Conservation (phyloP, 2,329 filamentous ascomycete genomes). For the Elsinoe necatrix region DNA sequence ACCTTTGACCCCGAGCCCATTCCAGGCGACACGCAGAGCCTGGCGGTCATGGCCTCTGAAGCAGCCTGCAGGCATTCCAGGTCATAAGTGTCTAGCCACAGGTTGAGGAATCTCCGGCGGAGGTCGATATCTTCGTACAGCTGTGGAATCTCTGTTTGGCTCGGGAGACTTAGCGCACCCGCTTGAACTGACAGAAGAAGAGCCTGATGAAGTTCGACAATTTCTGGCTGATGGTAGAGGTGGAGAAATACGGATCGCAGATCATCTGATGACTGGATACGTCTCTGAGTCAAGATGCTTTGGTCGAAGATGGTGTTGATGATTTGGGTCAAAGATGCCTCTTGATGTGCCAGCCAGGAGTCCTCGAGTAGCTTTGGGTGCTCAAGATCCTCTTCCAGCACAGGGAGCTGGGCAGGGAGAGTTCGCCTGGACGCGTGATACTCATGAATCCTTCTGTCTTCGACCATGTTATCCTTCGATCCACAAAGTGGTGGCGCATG, state of each 20-base stretch:
- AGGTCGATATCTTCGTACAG: conserved; percentile 51
- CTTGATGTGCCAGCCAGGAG: conserved; percentile 54
- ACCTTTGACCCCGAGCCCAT: background rate
- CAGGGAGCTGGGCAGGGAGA: conserved; percentile 27
- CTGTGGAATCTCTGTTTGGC: conserved; percentile 39
- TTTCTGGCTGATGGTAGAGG: conserved; percentile 46
- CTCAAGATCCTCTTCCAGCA: conserved; percentile 46
- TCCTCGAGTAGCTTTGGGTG: conserved; percentile 55
- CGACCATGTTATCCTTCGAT: too few relatives aligned
- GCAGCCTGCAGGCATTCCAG: conserved; percentile 43
- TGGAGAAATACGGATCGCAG: conserved; percentile 43
- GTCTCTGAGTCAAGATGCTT: conserved; percentile 24
- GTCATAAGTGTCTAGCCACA: conserved; percentile 53
- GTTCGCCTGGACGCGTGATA: background rate
- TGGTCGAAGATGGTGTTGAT: conserved; percentile 48
- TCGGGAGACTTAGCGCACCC: conserved; percentile 49
- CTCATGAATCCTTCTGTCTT: background rate
- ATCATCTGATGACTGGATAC: background rate
- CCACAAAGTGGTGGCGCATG: too few relatives aligned
- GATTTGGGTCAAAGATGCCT: conserved; percentile 52
- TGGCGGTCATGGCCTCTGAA: conserved; percentile 52
- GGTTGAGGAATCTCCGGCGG: conserved; percentile 47
- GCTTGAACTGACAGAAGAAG: conserved; percentile 51
- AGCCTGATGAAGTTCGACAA: conserved; percentile 47
- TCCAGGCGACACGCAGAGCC: conserved; percentile 27